Evolutionary conservation across 1,139 yeast species (phyloP).

Genomic region (Suhomyces taliae): DNA sequence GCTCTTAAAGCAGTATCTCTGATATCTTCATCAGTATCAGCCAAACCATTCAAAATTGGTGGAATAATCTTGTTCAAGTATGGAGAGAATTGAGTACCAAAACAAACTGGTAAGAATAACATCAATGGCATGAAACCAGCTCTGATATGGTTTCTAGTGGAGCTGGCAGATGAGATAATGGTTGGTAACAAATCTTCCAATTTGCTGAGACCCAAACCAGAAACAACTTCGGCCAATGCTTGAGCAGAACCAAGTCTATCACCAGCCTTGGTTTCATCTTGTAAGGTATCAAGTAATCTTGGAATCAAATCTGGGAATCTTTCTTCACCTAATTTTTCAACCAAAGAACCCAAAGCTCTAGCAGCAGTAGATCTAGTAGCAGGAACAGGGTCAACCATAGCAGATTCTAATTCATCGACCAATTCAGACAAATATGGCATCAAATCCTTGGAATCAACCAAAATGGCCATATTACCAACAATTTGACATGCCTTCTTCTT

Average conservation of each 20-base stretch:
- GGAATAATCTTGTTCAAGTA: constrained; percentile 84
- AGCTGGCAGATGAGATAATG: constrained; percentile 71
- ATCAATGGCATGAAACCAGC: constrained; percentile 93
- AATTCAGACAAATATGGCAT: constrained; percentile 77
- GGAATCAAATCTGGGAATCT: constrained; percentile 92
- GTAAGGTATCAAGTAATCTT: constrained; percentile 70
- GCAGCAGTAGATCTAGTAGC: constrained; percentile 97
- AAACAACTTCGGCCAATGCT: constrained; percentile 89
- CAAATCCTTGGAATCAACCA: constrained; percentile 85
- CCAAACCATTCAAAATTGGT: constrained; percentile 86
- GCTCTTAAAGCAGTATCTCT: constrained; percentile 91
- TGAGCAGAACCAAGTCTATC: constrained; percentile 97
- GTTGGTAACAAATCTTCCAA: constrained; percentile 86
- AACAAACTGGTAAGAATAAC: constrained; percentile 89
- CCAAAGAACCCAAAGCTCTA: constrained; percentile 93
- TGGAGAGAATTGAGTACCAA: constrained; percentile 90
- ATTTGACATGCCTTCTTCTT: constrained; percentile 96
- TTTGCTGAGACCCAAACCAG: constrained; percentile 85
- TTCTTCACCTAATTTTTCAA: constrained; percentile 94
- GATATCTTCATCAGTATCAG: constrained; percentile 83
- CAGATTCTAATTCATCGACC: constrained; percentile 79
- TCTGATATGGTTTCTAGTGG: constrained; percentile 68
- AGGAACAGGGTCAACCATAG: constrained; percentile 99
- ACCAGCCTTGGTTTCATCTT: constrained; percentile 81
- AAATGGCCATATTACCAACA: constrained; percentile 97